A percentile compares a stretch with the other conserved stretches of the same genome.
Conservation (phyloP, 129 eudicot species). For the Helichrysum umbraculigerum region DNA sequence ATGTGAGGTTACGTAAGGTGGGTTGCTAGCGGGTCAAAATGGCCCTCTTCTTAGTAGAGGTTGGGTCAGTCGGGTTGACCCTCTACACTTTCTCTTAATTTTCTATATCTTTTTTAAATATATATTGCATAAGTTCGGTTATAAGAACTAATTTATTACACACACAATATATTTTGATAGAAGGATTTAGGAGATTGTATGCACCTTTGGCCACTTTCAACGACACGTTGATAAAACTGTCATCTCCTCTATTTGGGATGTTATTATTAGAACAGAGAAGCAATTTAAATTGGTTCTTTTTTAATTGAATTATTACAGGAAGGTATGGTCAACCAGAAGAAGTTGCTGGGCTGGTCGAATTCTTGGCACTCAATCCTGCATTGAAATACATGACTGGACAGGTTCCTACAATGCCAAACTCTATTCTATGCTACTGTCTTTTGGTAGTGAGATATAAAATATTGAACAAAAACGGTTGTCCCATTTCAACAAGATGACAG, state of each 20-base stretch:
- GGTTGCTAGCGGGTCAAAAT: no score
- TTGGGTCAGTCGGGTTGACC: no score
- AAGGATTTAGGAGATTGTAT: no score
- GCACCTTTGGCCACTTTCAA: no score
- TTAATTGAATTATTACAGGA: conserved; percentile 46
- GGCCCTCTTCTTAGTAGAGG: no score
- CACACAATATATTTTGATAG: no score
- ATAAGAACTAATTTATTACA: no score
- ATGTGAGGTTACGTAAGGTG: no score
- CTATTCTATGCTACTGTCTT: conserved; percentile 18
- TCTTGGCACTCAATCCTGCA: conserved; percentile 89
- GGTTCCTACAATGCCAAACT: conserved; percentile 38
- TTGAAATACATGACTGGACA: conserved; percentile 94
- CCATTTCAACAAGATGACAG: neutral
- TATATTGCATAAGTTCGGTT: no score
- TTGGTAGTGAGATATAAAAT: neutral
- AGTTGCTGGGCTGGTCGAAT: conserved; percentile 93
- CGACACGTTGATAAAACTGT: no score
- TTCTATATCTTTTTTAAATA: no score
- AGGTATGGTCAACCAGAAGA: conserved; percentile 90
- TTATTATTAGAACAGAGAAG: neutral
- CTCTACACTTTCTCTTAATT: no score
- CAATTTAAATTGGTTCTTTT: conserved; percentile 6
- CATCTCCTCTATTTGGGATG: neutral
- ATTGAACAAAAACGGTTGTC: neutral